Conservation (phyloP, 2,329 filamentous ascomycete species). For the Paraconiothyrium brasiliense region DNA sequence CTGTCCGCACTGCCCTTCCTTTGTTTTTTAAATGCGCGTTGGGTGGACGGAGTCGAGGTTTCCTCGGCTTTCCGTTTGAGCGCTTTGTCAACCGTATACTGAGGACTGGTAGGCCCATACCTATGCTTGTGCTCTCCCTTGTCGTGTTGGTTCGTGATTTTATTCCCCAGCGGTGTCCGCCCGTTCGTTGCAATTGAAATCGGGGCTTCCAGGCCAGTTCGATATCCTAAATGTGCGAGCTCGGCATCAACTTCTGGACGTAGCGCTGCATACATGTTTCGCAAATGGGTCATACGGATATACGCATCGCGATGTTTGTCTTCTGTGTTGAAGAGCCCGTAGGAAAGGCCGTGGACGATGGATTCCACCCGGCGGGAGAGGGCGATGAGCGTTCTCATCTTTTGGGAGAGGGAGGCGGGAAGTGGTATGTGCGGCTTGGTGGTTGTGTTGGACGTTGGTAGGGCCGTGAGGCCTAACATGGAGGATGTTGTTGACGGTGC, state of each 20-base stretch:
- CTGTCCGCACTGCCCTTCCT: background rate
- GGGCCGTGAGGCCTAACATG: background rate
- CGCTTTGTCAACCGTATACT: conserved; percentile 17
- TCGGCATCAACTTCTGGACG: conserved; percentile 1
- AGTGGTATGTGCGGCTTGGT: conserved; percentile 18
- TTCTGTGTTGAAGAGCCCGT: conserved; percentile 7
- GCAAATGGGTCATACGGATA: background rate
- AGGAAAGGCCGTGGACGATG: conserved; percentile 13
- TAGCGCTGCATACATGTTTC: background rate
- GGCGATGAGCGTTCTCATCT: conserved; percentile 22
- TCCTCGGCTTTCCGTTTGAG: conserved; percentile 13
- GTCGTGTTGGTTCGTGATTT: no score
- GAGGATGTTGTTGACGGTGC: background rate
- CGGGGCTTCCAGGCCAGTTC: background rate
- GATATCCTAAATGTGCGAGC: background rate
- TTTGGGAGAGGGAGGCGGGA: conserved; percentile 18
- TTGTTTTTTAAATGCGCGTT: background rate
- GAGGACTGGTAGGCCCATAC: background rate
- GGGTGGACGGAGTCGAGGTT: background rate
- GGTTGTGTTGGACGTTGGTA: background rate
- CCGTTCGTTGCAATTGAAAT: background rate
- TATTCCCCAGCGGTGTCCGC: background rate
- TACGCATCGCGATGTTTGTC: background rate
- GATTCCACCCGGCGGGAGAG: conserved; percentile 18
- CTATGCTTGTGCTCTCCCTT: background rate